Evolutionary conservation across 2,329 filamentous ascomycete species (phyloP).

Genomic region (Calonectria pauciramosa): DNA sequence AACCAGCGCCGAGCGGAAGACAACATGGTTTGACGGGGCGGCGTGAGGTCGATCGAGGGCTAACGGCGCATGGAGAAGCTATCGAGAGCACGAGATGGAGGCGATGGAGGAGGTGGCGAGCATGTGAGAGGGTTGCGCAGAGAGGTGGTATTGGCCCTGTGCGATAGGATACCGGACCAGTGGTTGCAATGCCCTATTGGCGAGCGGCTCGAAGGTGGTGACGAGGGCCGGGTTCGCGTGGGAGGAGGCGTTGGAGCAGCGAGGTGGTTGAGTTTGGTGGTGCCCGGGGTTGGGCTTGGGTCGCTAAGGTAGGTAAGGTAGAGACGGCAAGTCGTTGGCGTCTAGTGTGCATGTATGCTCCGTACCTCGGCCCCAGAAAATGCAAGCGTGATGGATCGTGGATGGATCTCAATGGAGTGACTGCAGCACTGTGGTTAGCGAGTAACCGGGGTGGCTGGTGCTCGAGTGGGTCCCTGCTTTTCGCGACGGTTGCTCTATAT

Average conservation of each 20-base stretch:
- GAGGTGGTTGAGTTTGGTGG: slow-evolving; percentile 13
- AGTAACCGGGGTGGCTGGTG: slow-evolving; percentile 7
- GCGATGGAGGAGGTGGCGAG: neutral
- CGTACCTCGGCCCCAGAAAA: slow-evolving; percentile 30
- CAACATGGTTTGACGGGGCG: slow-evolving; percentile 63
- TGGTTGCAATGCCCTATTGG: slow-evolving; percentile 7
- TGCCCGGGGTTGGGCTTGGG: slow-evolving; percentile 2
- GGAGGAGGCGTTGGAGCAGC: neutral
- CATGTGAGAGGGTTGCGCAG: slow-evolving; percentile 19
- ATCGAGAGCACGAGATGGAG: slow-evolving; percentile 3
- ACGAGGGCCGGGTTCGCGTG: neutral
- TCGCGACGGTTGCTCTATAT: neutral
- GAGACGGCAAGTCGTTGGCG: slow-evolving; percentile 16
- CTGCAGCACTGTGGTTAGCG: neutral
- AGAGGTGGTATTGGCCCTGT: slow-evolving; percentile 10
- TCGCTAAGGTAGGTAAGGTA: slow-evolving; percentile 14
- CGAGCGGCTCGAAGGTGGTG: neutral
- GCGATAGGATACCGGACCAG: neutral
- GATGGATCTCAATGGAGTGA: slow-evolving; percentile 25
- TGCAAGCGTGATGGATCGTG: slow-evolving; percentile 28
- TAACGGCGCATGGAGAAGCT: slow-evolving; percentile 36
- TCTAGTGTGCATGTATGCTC: slow-evolving; percentile 8
- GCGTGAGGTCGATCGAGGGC: slow-evolving; percentile 15
- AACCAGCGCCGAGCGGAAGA: slow-evolving; percentile 89
- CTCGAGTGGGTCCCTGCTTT: neutral